Evolutionary conservation across 2,329 filamentous ascomycete genomes (phyloP).

Genomic region (Diaporthe aspalathi): DNA sequence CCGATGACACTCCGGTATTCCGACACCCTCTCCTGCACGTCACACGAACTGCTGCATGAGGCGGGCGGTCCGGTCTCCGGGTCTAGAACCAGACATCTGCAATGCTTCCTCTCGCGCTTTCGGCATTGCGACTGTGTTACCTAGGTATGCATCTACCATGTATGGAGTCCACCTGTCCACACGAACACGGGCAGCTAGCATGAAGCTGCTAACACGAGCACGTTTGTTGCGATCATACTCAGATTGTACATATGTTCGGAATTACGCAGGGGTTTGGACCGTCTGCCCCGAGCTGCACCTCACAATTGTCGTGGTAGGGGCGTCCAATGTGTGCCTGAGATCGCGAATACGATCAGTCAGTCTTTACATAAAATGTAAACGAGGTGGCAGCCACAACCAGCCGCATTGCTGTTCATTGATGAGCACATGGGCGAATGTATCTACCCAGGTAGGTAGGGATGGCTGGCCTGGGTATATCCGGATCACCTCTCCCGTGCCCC

Average conservation of each 20-base stretch:
- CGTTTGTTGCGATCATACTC: too few relatives aligned
- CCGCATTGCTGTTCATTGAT: not conserved
- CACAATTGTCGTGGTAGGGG: not conserved
- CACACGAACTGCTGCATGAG: not conserved
- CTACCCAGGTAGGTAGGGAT: too few relatives aligned
- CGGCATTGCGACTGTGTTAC: too few relatives aligned
- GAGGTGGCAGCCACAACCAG: too few relatives aligned
- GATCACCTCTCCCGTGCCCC: not conserved
- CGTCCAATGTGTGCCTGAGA: not conserved
- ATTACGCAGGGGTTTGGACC: not conserved
- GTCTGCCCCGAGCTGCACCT: too few relatives aligned
- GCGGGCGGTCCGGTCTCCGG: not conserved
- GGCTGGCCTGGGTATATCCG: not conserved
- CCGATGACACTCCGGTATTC: not conserved
- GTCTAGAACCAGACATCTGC: not conserved
- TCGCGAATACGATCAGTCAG: slow-evolving; percentile 18
- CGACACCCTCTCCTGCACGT: not conserved
- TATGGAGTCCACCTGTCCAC: not conserved
- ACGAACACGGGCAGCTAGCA: too few relatives aligned
- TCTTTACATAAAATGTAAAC: not conserved
- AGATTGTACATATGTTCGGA: too few relatives aligned
- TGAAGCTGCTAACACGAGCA: too few relatives aligned
- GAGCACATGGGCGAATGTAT: not conserved
- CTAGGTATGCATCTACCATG: too few relatives aligned
- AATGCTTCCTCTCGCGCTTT: not conserved